Base-by-base conservation (phyloP, 371 early-diverging fungal species). In the Mortierella sp. region DNA sequence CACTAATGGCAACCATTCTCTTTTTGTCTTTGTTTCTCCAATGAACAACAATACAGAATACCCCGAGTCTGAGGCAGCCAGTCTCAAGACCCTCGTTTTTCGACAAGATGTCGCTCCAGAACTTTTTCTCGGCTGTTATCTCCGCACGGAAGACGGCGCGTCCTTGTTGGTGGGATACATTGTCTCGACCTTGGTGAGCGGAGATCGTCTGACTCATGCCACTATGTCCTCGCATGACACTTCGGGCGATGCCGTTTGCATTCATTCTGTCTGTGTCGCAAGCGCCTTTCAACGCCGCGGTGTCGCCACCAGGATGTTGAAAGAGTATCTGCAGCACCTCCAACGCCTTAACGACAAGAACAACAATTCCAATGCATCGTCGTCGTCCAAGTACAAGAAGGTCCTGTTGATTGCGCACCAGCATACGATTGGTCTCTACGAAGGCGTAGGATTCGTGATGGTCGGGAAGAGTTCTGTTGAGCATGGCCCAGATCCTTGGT, bases 401-500 rank as follows among this genome's bases (percentile, higher is more conserved):
- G 87, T 94, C 45, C 91, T 93, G 9, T 72, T 96, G 74, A 65
- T 96, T 38, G 90, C 93, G 44, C 92, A 94, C 76, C 83, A 90
- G 44, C 76, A 89, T 58, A 82, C 94, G 8, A 81, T 93, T 14
- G 82, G 88, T 0, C 82, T 96, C 42, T 96, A 96, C 78, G 88
- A 89, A 76, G 89, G 90, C 9, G 94, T 90, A 9, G 96, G 95
- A 0, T 96, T 94, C 81, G 86, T 77, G 44, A 79, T 83, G 1
- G 71, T 92, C 1, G 95, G 95, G 28, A 81, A 83, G 60, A 94
- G 94, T 47, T 55, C 76, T 10, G 93, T 96, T 2, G 90, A 90
- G 3, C 95, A 95, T 84, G 96, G 95, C 10, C 93, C 92, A 73
- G 91, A 90, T 60, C 91, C 91, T n/a, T 93, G 93, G 93, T 84